Evolutionary conservation across 1,284 basidiomycete species (phyloP).

Genomic region (Moesziomyces globuligerus): DNA sequence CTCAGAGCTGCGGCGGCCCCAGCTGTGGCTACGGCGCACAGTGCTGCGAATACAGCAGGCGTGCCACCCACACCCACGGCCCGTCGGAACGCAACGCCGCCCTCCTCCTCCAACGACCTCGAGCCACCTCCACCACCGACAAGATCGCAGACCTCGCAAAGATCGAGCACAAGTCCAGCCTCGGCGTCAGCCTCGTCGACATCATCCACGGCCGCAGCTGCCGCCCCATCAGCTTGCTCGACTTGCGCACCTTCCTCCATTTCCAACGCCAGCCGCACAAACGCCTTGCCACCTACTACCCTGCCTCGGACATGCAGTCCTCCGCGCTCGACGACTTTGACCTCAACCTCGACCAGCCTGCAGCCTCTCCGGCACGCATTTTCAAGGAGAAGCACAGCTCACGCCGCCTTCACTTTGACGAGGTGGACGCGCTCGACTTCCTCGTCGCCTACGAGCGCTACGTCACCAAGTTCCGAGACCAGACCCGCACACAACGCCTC

Average conservation of each 20-base stretch:
- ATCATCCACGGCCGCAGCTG: slow-evolving; percentile 56
- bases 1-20: slow-evolving; percentile 31
- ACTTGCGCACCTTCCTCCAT: slow-evolving; percentile 31
- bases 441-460: slow-evolving; percentile 54
- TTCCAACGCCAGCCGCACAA: slow-evolving; percentile 36
- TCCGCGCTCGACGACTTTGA: slow-evolving; percentile 28
- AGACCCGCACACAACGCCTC: slow-evolving; percentile 31
- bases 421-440: slow-evolving; percentile 55
- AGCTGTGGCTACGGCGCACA: slow-evolving; percentile 45
- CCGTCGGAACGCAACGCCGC: slow-evolving; percentile 10
- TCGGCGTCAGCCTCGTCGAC: slow-evolving; percentile 52
- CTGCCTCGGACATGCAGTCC: slow-evolving; percentile 39
- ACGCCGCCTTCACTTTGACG: slow-evolving; percentile 31
- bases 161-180: slow-evolving; percentile 16
- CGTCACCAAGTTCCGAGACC: slow-evolving; percentile 33
- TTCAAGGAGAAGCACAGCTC: slow-evolving; percentile 7
- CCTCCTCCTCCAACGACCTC: slow-evolving; percentile 2
- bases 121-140: background rate
- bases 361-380: slow-evolving; percentile 5
- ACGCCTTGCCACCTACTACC: slow-evolving; percentile 29
- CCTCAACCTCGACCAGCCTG: slow-evolving; percentile 19
- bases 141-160: slow-evolving; percentile 23
- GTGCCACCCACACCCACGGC: slow-evolving; percentile 17
- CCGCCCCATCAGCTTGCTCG: slow-evolving; percentile 48
- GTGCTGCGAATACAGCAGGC: slow-evolving; percentile 48